Evolutionary conservation across 148 eudicot genomes (phyloP), one percentile per base, ranked within the genome.

Genomic region (Cornus florida): DNA sequence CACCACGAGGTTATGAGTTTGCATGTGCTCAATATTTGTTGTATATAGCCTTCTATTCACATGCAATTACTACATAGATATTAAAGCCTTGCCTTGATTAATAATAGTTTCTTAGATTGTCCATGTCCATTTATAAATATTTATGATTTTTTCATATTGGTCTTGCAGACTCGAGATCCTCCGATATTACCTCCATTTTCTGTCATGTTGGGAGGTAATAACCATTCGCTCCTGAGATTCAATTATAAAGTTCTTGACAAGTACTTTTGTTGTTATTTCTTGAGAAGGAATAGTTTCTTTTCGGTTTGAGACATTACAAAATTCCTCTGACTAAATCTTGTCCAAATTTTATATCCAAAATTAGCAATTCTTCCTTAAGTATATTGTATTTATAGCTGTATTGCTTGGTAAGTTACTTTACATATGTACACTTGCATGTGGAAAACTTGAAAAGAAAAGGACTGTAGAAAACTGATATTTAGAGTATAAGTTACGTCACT

Each of bases 161-260:
- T 71, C 60, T 64, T 86, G 85, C 98, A 93, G 99, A 90, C 86
- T 69, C 92, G 92, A 75, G 81, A 91, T 35, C 90, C 93, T 72
- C 98, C 97, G 72, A 90, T 96, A 83, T 79, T 96, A 77, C 98
- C 98, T 83, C 95, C 98, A 66, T 94, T 96, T 83, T 90, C 97
- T 78, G 88, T 82, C 71, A 67, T 96, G 71, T 67, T 96, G 9
- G 87, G 83, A 89, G 98, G 99, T 93, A 81, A 79, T 16, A n/a
- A 31, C 46, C 13, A 16, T 62, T 16, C 32, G 3, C 64, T 10
- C 20, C 48, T 23, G 23, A 10, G 28, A 31, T 53, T 57, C 3
- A 62, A 48, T 22, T 76, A 31, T n/a, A 1, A 10, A 17, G 7
- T 62, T 68, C 35, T 67, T 76, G 72, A 11, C 28, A 67, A 76